Base-by-base conservation (phyloP, 208 protist species). In the Leptomonas pyrrhocoris region DNA sequence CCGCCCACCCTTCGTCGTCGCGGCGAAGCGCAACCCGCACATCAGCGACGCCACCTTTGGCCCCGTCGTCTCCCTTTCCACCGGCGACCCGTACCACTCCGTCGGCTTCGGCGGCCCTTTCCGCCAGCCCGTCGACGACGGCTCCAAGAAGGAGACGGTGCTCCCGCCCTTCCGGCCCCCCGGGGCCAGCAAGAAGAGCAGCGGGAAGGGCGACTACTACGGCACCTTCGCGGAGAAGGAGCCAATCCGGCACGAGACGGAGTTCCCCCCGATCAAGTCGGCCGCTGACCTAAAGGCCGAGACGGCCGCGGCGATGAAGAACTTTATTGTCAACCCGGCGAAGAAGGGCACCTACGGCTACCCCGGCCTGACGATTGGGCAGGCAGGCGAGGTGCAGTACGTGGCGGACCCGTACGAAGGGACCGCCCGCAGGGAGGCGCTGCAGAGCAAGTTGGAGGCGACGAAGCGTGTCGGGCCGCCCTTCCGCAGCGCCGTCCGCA, bases 301-400 rank as follows among this genome's bases (percentile, higher is more conserved):
- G 43, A 79, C 64, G 21, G 49, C 55, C 31, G 72, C 69, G 57
- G 48, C 68, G 27, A 79, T 82, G 75, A 77, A 79, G 1, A 94
- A 92, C 73, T 87, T 97, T 27, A 57, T 88, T 66, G 92, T 87
- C 31, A 94, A 93, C 70, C 92, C 84, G 27, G 59, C 88, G 13
- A 97, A 96, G 79, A 95, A 96, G 71, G 94, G 94, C 38, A 96
- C 90, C 7, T 96, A 93, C 73, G 94, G 94, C 58, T 93, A 84
- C 63, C 54, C 79, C 6, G 93, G 93, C n/a, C 82, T 94, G 38
- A 90, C 90, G 13, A 93, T 97, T 71, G 86, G 76, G 18, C 64
- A 80, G 65, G 79, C 79, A 16, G 92, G 88, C 7, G 89, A 96
- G 73, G 73, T 93, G 56, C 76, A 92, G 77, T 96, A 96, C 77